These are phyloP conservation scores for Trichoderma sp. DNA, from an alignment of 2,329 filamentous ascomycete species.

Conservation along the genomic window DNA sequence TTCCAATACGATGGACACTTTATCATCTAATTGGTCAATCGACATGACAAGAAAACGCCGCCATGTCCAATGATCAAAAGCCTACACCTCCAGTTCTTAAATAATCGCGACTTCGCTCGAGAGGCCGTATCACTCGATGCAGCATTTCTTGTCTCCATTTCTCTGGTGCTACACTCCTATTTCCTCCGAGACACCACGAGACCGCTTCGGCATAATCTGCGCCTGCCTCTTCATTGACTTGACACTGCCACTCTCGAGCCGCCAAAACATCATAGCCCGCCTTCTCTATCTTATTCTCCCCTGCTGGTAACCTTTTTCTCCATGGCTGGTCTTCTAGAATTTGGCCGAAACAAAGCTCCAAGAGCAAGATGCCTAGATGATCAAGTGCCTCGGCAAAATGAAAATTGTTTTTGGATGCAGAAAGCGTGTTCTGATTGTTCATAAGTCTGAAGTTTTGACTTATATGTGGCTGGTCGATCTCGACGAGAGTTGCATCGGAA, in stretches of 20 bases:
- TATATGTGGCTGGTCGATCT: neutral
- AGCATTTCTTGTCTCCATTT: conserved; percentile 19
- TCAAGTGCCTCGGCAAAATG: neutral
- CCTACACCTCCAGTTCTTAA: neutral
- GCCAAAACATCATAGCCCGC: conserved; percentile 2
- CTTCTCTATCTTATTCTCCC: neutral
- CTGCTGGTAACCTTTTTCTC: neutral
- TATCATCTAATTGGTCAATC: too few species aligned
- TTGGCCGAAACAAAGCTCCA: neutral
- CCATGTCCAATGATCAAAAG: neutral
- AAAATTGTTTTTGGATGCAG: neutral
- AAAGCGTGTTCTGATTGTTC: too few species aligned
- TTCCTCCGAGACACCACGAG: conserved; percentile 14
- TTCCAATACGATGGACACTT: too few species aligned
- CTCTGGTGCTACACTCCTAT: neutral
- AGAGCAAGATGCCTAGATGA: neutral
- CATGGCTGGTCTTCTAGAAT: neutral
- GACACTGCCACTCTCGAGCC: conserved; percentile 11
- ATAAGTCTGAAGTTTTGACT: neutral
- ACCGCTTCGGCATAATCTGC: conserved; percentile 14
- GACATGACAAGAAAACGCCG: neutral
- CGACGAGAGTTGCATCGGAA: neutral
- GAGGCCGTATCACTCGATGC: neutral
- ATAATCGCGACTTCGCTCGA: neutral
- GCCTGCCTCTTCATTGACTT: conserved; percentile 11